Conservation (phyloP, 495 filamentous ascomycete species). For the Podospora bellae-mahoneyi region DNA sequence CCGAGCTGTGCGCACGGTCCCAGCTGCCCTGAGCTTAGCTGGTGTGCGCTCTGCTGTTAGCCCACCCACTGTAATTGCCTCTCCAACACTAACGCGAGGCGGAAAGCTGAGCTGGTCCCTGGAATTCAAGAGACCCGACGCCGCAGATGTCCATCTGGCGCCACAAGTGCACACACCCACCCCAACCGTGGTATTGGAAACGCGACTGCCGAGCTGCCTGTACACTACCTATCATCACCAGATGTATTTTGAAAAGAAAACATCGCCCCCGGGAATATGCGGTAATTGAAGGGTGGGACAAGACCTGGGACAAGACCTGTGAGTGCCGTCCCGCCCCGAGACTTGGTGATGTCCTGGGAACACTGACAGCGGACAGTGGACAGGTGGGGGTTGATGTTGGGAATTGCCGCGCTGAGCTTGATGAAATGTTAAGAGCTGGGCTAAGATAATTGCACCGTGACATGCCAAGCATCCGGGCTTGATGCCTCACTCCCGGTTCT, state of each 20-base stretch:
- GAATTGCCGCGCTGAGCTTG: slow-evolving; percentile 1
- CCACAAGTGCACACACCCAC: neutral
- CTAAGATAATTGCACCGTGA: slow-evolving; percentile 2
- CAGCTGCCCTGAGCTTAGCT: neutral
- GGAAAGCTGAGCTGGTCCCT: neutral
- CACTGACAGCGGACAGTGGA: neutral
- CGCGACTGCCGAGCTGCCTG: slow-evolving; percentile 1
- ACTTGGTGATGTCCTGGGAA: neutral
- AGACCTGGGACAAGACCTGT: slow-evolving; percentile 1
- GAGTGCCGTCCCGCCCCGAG: slow-evolving; percentile 1
- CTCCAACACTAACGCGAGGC: neutral
- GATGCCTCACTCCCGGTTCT: slow-evolving; percentile 8
- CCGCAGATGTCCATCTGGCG: neutral
- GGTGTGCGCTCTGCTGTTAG: neutral
- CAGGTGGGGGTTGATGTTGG: neutral
- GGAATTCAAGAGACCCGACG: neutral
- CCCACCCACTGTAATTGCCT: no score
- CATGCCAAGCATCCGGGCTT: slow-evolving; percentile 4
- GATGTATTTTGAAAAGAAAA: no score
- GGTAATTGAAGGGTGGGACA: slow-evolving; percentile 1
- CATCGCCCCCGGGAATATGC: neutral
- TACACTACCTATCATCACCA: no score
- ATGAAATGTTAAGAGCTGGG: neutral
- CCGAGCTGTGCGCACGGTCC: neutral
- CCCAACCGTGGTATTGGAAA: slow-evolving; percentile 6